Evolutionary conservation across 2,329 filamentous ascomycete genomes (phyloP).

Genomic region (Chaetomiaceae sp.): DNA sequence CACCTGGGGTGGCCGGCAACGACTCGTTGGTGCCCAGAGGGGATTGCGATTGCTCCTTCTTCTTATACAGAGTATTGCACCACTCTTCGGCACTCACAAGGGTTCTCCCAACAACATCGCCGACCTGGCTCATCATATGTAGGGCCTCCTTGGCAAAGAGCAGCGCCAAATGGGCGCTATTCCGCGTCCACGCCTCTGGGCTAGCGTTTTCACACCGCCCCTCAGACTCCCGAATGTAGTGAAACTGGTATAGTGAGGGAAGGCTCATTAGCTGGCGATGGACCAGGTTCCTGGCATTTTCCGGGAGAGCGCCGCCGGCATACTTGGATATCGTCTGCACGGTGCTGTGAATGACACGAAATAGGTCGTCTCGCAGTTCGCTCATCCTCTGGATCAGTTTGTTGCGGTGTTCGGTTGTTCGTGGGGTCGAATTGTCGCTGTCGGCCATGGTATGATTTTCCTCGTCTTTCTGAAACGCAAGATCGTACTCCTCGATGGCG

Average conservation of each 20-base stretch:
- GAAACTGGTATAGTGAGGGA: conserved; percentile 75
- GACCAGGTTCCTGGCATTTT: conserved; percentile 81
- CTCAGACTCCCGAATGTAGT: conserved; percentile 42
- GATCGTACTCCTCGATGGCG: conserved; percentile 76
- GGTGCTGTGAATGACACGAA: conserved; percentile 74
- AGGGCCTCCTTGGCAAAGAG: conserved; percentile 85
- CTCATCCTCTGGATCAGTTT: conserved; percentile 61
- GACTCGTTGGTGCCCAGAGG: conserved; percentile 4
- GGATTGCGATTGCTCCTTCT: conserved; percentile 16
- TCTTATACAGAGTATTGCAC: conserved; percentile 70
- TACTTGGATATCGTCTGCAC: conserved; percentile 84
- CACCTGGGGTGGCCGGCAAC: neutral
- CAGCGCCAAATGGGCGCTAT: conserved; percentile 71
- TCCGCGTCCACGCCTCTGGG: conserved; percentile 42
- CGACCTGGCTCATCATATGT: conserved; percentile 92
- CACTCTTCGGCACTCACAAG: conserved; percentile 87
- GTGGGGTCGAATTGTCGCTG: neutral
- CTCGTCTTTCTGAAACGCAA: conserved; percentile 16
- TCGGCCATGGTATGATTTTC: conserved; percentile 27
- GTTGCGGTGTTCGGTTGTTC: conserved; percentile 37
- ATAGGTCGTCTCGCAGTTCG: conserved; percentile 62
- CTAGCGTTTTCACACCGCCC: conserved; percentile 35
- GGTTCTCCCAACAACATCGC: conserved; percentile 80
- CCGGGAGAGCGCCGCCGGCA: conserved; percentile 83
- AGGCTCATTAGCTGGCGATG: conserved; percentile 78